phyloP scores from a whole-genome alignment of 768 basidiomycete species.

The Rhodosporidiobolus sp. region DNA sequence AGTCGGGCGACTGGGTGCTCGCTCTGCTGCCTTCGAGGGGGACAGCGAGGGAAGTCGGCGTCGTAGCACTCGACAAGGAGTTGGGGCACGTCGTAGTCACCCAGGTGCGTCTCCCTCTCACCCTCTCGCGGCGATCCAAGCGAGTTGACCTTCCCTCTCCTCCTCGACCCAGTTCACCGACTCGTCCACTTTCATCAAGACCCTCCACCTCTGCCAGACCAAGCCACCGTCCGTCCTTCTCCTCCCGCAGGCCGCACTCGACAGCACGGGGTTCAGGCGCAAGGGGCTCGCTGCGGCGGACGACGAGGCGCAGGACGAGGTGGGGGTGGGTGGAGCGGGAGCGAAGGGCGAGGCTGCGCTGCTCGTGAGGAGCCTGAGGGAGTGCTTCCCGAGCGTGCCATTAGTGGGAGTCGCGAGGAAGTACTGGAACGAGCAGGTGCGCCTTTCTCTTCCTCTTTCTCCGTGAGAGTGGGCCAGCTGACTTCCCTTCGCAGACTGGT shows the following conservation, averaged over 20 bases:
- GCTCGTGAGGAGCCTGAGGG: slow-evolving; percentile 67
- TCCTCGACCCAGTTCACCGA: slow-evolving; percentile 63
- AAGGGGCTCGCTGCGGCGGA: slow-evolving; percentile 37
- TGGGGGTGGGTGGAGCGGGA: slow-evolving; percentile 36
- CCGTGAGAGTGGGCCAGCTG: too few species aligned
- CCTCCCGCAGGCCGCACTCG: slow-evolving; percentile 66
- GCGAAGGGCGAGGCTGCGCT: slow-evolving; percentile 53
- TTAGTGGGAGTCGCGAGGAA: slow-evolving; percentile 70
- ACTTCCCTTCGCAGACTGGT: background rate
- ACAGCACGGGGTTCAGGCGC: background rate
- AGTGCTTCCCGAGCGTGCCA: slow-evolving; percentile 67
- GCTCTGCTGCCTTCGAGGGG: slow-evolving; percentile 30
- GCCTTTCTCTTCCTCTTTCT: slow-evolving; percentile 49
- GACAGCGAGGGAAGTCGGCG: slow-evolving; percentile 68
- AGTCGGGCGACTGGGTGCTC: slow-evolving; percentile 15
- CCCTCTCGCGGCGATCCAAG: background rate
- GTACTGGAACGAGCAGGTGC: slow-evolving; percentile 81
- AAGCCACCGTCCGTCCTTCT: slow-evolving; percentile 69
- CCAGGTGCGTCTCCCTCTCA: slow-evolving; percentile 57
- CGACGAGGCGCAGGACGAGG: slow-evolving; percentile 41
- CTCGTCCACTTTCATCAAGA: slow-evolving; percentile 83
- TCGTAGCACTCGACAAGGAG: slow-evolving; percentile 77
- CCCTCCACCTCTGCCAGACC: slow-evolving; percentile 77
- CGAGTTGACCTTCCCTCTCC: background rate
- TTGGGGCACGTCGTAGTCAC: slow-evolving; percentile 72